These are phyloP conservation scores for Roridomyces roridus DNA, from an alignment of 768 basidiomycete genomes.

Conservation along the genomic window DNA sequence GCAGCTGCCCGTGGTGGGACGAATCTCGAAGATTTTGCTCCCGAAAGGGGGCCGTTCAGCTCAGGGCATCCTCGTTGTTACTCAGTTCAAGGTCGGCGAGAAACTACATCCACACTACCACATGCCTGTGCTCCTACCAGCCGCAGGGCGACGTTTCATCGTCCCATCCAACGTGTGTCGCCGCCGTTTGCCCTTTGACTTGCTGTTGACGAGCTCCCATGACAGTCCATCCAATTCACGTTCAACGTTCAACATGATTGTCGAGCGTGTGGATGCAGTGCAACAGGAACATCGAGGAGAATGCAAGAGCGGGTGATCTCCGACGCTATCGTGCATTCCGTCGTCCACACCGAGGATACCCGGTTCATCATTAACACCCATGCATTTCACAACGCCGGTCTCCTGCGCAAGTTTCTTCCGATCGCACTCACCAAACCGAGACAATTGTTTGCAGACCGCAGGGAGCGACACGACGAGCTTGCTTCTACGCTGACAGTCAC, in stretches of 20 bases:
- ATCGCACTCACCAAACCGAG: neutral
- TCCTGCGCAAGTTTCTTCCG: constrained; percentile 7
- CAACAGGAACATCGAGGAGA: constrained; percentile 1
- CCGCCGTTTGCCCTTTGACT: neutral
- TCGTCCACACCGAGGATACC: constrained; percentile 16
- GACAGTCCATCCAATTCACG: constrained; percentile 19
- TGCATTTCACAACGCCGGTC: constrained; percentile 16
- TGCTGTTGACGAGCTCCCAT: neutral
- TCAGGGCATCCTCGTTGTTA: neutral
- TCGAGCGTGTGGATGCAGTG: constrained; percentile 8
- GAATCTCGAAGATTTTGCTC: neutral
- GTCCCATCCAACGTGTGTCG: neutral
- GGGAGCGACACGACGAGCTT: constrained; percentile 1
- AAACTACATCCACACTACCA: constrained; percentile 5
- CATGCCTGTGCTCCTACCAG: neutral
- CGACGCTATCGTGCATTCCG: neutral
- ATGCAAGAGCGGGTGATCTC: constrained; percentile 27
- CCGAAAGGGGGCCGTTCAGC: neutral
- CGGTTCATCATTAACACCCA: constrained; percentile 31
- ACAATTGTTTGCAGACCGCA: neutral
- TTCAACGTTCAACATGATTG: constrained; percentile 35
- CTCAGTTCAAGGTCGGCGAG: constrained; percentile 4
- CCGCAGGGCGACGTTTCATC: neutral
- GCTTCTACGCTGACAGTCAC: neutral
- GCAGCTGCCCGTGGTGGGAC: neutral